Evolutionary conservation across 805 yeast species (phyloP).

Genomic region (Wickerhamomyces queroliae): DNA sequence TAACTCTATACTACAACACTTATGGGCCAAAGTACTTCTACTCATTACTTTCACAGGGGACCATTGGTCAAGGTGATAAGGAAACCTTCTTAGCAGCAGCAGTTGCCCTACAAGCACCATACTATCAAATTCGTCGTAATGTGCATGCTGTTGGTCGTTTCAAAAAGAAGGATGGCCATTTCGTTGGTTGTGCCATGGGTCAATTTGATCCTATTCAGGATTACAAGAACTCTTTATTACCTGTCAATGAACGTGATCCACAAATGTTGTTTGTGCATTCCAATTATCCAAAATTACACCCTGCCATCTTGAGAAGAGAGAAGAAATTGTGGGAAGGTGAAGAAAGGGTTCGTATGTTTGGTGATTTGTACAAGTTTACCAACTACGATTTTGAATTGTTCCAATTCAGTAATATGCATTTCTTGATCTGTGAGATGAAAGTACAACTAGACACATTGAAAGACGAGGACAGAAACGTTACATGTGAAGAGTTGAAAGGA

Average conservation of each 20-base stretch:
- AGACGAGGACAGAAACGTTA: constrained; percentile 1
- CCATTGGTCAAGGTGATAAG: constrained; percentile 74
- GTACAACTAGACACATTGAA: constrained; percentile 35
- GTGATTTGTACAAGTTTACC: constrained; percentile 24
- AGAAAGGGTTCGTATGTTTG: constrained; percentile 6
- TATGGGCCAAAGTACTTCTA: constrained; percentile 61
- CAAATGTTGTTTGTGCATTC: constrained; percentile 21
- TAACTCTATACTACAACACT: constrained; percentile 58
- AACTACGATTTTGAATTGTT: constrained; percentile 47
- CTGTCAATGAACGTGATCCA: constrained; percentile 1
- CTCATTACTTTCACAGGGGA: constrained; percentile 63
- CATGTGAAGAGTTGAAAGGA: constrained; percentile 5
- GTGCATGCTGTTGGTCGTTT: constrained; percentile 36
- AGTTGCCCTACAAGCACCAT: constrained; percentile 36
- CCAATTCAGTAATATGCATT: constrained; percentile 47
- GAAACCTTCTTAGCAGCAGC: constrained; percentile 70
- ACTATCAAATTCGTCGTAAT: constrained; percentile 40
- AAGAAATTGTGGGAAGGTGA: constrained; percentile 1
- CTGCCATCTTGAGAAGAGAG: constrained; percentile 14
- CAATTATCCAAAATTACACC: constrained; percentile 26
- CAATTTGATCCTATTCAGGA: constrained; percentile 65
- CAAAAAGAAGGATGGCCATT: constrained; percentile 25
- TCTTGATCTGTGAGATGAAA: constrained; percentile 38
- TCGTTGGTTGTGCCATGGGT: constrained; percentile 65
- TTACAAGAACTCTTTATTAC: constrained; percentile 20